These are phyloP conservation scores for Starmera quercuum DNA, from an alignment of 805 yeast species.

Conservation along the genomic window DNA sequence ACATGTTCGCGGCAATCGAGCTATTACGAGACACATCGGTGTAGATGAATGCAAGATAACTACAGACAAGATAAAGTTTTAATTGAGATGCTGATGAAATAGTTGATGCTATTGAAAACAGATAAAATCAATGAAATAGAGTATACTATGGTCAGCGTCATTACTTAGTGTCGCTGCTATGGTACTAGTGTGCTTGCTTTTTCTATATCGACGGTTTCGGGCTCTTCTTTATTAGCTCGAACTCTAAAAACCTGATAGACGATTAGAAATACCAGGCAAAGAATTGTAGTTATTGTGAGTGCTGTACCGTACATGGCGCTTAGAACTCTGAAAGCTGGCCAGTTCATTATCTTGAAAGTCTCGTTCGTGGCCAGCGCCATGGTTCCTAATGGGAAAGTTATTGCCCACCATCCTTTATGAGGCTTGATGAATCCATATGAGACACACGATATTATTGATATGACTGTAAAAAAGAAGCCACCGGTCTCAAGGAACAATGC, in stretches of 20 bases:
- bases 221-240: too few relatives aligned
- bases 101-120: too few relatives aligned
- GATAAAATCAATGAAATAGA: too few relatives aligned
- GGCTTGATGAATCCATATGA: slow-evolving; percentile 30
- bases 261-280: background rate
- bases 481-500: slow-evolving; percentile 42
- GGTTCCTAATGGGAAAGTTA: slow-evolving; percentile 88
- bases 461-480: slow-evolving; percentile 50
- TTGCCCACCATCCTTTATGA: slow-evolving; percentile 65
- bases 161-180: too few relatives aligned
- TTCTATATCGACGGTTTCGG: too few relatives aligned
- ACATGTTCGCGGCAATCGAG: too few relatives aligned
- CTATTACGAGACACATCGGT: too few relatives aligned
- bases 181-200: too few relatives aligned
- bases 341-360: slow-evolving; percentile 38
- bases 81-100: too few relatives aligned
- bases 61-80: too few relatives aligned
- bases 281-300: slow-evolving; percentile 31
- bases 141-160: too few relatives aligned
- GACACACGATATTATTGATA: slow-evolving; percentile 29
- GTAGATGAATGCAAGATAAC: too few relatives aligned
- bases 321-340: slow-evolving; percentile 53
- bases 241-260: background rate
- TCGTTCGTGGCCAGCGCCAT: slow-evolving; percentile 55
- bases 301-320: slow-evolving; percentile 52